Percentiles rank a stretch among this genome's conserved stretches.
phyloP scores from a whole-genome alignment of 2,329 filamentous ascomycete genomes.

The Rutstroemia sp. region DNA sequence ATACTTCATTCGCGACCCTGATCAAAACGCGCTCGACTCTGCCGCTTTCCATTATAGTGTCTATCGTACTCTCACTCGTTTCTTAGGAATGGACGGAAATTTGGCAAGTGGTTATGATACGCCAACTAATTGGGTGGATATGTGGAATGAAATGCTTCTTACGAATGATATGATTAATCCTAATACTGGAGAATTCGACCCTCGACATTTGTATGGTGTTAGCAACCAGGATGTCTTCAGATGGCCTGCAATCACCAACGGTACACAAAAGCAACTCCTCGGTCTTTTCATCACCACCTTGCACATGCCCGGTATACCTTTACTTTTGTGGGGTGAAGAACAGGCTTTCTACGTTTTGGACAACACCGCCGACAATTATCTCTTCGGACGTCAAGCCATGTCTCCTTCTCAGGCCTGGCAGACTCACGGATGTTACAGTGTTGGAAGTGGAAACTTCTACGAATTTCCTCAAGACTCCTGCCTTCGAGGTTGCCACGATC shows the following conservation, averaged over 20 bases:
- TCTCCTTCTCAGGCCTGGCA: conserved; percentile 55
- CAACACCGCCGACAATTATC: conserved; percentile 56
- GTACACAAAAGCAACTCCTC: conserved; percentile 48
- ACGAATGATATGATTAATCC: conserved; percentile 55
- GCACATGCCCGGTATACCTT: conserved; percentile 52
- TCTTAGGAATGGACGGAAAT: conserved; percentile 50
- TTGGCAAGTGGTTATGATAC: conserved; percentile 45
- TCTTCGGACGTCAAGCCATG: conserved; percentile 59
- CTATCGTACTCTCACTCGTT: conserved; percentile 55
- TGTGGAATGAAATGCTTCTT: conserved; percentile 47
- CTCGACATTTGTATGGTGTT: conserved; percentile 55
- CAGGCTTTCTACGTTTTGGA: conserved; percentile 58
- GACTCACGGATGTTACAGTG: conserved; percentile 54
- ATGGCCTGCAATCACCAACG: conserved; percentile 52
- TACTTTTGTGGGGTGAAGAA: conserved; percentile 57
- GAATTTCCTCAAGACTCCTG: conserved; percentile 49
- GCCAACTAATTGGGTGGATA: conserved; percentile 42
- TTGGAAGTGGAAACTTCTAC: conserved; percentile 49
- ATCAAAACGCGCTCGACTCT: conserved; percentile 47
- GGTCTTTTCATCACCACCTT: conserved; percentile 52
- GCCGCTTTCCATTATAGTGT: conserved; percentile 57
- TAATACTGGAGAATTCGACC: conserved; percentile 54
- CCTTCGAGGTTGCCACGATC: conserved; percentile 48
- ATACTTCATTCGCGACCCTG: conserved; percentile 45
- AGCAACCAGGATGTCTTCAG: conserved; percentile 61